These are phyloP conservation scores for Talaromyces islandicus DNA, from an alignment of 2,329 filamentous ascomycete species.

Conservation along the genomic window DNA sequence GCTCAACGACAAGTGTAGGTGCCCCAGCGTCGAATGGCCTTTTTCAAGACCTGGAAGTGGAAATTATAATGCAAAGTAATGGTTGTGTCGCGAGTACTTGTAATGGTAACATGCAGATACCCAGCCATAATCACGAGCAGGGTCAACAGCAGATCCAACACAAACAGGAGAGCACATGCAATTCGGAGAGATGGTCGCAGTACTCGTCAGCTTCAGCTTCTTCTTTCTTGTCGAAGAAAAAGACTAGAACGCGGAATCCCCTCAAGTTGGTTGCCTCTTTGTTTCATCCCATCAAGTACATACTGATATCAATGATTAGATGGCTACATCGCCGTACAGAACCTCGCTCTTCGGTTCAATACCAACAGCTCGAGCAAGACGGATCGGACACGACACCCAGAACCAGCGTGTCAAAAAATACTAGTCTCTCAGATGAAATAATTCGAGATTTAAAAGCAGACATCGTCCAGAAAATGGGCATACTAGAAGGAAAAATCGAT, in stretches of 20 bases:
- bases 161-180: neutral
- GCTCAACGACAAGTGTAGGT: neutral
- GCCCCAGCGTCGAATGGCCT: neutral
- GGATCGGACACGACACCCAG: neutral
- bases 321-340: constrained; percentile 6
- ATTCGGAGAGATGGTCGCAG: neutral
- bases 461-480: neutral
- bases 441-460: neutral
- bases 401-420: neutral
- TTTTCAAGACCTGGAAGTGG: neutral
- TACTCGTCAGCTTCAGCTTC: neutral
- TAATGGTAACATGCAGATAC: neutral
- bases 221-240: neutral
- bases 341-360: neutral
- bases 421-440: neutral
- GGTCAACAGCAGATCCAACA: neutral
- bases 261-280: neutral
- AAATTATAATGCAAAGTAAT: neutral
- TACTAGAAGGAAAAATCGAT: constrained; percentile 4
- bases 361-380: neutral
- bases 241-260: neutral
- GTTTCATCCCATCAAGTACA: neutral
- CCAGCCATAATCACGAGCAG: neutral
- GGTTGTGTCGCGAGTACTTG: neutral
- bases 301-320: neutral